phyloP scores from a whole-genome alignment of 345 rosid genomes.

The Combretum micranthum region DNA sequence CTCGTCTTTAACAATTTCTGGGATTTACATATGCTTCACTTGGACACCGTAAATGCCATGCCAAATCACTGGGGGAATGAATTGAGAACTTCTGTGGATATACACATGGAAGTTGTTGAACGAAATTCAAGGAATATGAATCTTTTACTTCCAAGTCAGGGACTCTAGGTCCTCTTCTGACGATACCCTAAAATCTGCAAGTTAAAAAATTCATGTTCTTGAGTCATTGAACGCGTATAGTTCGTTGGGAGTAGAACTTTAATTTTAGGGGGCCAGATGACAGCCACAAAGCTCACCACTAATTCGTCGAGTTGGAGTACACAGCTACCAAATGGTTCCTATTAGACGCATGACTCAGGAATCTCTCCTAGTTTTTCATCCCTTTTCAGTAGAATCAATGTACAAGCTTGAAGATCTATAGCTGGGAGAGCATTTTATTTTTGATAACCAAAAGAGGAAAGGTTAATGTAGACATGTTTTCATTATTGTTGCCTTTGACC shows the following conservation, averaged over 20 bases:
- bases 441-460: slow-evolving; percentile 18
- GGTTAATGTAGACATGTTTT: slow-evolving; percentile 2
- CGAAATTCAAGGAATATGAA: not conserved
- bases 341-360: slow-evolving; percentile 15
- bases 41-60: no score
- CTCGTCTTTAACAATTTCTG: no score
- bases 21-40: no score
- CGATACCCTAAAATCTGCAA: slow-evolving; percentile 50
- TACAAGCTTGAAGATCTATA: slow-evolving; percentile 6
- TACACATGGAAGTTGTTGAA: not conserved
- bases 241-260: no score
- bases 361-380: slow-evolving; percentile 42
- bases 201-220: not conserved
- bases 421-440: not conserved
- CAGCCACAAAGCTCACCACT: no score
- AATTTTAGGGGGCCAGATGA: no score
- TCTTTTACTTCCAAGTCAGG: no score
- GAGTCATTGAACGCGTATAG: no score
- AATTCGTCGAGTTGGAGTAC: not conserved
- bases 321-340: slow-evolving; percentile 33
- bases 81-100: not conserved
- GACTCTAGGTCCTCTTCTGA: slow-evolving; percentile 16
- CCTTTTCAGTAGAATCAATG: slow-evolving; percentile 45
- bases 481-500: slow-evolving; percentile 32
- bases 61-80: no score